Evolutionary conservation across 805 yeast genomes (phyloP), one percentile per base, ranked within the genome.

Genomic region (Wickerhamiella alocasiicola): DNA sequence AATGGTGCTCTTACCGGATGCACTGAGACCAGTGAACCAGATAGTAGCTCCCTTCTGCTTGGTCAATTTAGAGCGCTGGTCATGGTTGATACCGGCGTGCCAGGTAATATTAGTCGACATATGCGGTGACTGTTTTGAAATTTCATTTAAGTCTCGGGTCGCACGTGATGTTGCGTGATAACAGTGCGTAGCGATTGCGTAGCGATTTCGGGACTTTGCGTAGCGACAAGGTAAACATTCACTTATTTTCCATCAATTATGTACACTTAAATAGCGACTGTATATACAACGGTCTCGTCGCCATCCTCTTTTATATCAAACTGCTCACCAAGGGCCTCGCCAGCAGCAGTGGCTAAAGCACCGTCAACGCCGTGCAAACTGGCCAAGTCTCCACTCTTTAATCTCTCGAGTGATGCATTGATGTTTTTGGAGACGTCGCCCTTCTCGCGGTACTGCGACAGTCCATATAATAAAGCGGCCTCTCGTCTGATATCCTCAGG

Each of bases 91-190:
- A 56, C 91, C 88, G 51, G 74, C 76, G 65, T 88, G 96, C 96
- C 97, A 88, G 49, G 96, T 85, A 61, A 88, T 84, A 59, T 88
- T 88, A 31, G 95, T 78, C 49, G 95, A 91, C 96, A 88, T 88
- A 51, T 46, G 9, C 6, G 12, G 16, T 15, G 2, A 9, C 13
- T 3, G 21, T 60, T 12, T 18, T 20, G 27, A 3, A 6, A 4
- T 6, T 32, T 18, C 20, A 20, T 9, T 21, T 38, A 31, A 6
- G 24, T 4, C 11, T 12, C 9, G 19, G 17, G n/a, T 6, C 6
- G 15, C 31, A 29, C 31, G 39, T 29, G 32, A 28, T 34, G 39
- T 40, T 19, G 26, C 35, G 43, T 13, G 24, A 31, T 32, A 16
- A 6, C 24, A 23, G 26, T 23, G 26, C 7, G 26, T 23, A 23